These are phyloP conservation scores for Daucus carota DNA, from an alignment of 129 eudicot species.

Conservation along the genomic window DH1_v3.0 NC_030388.2:27422001-27422500, in stretches of 20 bases:
- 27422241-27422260: constrained; percentile 51
- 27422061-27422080: constrained; percentile 54
- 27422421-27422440: constrained; percentile 44
- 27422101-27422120: constrained; percentile 69
- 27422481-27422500: constrained; percentile 34
- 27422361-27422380: constrained; percentile 38
- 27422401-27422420: constrained; percentile 86
- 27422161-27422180: constrained; percentile 35
- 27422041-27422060: constrained; percentile 28
- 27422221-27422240: constrained; percentile 49
- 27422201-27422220: constrained; percentile 44
- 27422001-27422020: constrained; percentile 26
- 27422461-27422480: constrained; percentile 18
- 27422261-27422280: constrained; percentile 63
- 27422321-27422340: constrained; percentile 30
- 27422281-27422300: constrained; percentile 29
- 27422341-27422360: constrained; percentile 55
- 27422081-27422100: constrained; percentile 31
- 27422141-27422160: constrained; percentile 30
- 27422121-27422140: constrained; percentile 54
- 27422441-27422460: constrained; percentile 40
- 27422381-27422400: constrained; percentile 55
- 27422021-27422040: constrained; percentile 36
- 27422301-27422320: constrained; percentile 23
- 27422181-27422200: constrained; percentile 85